phyloP scores from a whole-genome alignment of 202 grass and related monocot species.

The Dendrocalamus latiflorus region DNA sequence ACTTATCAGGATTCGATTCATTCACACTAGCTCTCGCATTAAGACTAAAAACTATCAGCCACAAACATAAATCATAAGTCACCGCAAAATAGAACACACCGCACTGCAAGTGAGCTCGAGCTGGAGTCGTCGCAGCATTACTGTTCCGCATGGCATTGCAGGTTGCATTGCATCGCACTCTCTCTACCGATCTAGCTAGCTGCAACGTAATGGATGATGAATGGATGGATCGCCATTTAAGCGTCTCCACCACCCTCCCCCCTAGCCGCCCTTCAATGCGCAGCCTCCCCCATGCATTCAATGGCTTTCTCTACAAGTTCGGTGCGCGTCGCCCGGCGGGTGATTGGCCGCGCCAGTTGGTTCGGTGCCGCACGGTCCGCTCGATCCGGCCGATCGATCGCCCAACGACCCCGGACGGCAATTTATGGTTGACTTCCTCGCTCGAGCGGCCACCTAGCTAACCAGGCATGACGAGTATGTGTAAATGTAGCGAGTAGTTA shows the following conservation, averaged over 20 bases:
- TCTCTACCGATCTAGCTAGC: background rate
- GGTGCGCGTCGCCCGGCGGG: conserved; percentile 19
- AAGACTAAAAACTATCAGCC: too few species aligned
- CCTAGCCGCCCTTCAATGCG: conserved; percentile 10
- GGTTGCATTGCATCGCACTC: background rate
- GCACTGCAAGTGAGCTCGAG: background rate
- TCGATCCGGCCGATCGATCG: background rate
- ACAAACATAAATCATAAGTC: too few species aligned
- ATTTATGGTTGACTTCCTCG: conserved; percentile 46
- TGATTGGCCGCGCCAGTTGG: conserved; percentile 16
- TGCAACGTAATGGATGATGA: background rate
- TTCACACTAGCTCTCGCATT: too few species aligned
- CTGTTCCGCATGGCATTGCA: background rate
- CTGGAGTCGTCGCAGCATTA: background rate
- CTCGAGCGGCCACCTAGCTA: background rate
- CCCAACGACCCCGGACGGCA: conserved; percentile 32
- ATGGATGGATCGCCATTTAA: conserved; percentile 36
- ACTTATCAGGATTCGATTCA: too few species aligned
- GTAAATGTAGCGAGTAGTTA: too few species aligned
- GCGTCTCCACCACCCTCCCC: background rate
- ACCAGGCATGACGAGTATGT: too few species aligned
- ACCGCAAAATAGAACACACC: too few species aligned
- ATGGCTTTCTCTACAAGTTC: conserved; percentile 37
- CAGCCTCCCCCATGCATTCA: conserved; percentile 41
- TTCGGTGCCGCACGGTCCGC: background rate